Evolutionary conservation across 73 alveolate species (phyloP).

Genomic region (Paramecium sonneborni): DNA sequence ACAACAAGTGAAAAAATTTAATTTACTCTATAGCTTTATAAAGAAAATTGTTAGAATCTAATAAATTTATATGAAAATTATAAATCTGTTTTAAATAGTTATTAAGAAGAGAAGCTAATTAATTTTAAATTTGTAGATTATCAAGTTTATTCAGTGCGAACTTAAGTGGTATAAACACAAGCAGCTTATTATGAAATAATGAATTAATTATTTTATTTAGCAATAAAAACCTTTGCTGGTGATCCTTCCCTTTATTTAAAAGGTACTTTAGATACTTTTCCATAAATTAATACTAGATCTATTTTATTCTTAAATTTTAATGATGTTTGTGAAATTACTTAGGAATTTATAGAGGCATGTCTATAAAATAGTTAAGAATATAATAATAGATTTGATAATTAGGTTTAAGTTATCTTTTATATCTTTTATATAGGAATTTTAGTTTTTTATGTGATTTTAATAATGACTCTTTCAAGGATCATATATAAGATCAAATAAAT

Average conservation of each 20-base stretch:
- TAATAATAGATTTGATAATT: not conserved
- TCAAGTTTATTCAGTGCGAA: not conserved
- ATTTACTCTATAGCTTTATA: not conserved
- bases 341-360: not conserved
- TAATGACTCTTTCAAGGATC: not conserved
- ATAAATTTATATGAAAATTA: not conserved
- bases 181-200: not conserved
- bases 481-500: not conserved
- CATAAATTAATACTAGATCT: not conserved
- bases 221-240: not conserved
- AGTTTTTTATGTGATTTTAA: not conserved
- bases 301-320: not conserved
- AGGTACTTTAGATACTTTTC: not conserved
- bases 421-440: not conserved
- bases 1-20: not conserved
- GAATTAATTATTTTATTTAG: not conserved
- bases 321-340: not conserved
- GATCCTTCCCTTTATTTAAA: not conserved
- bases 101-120: not conserved
- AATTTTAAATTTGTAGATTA: not conserved
- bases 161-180: not conserved
- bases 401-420: not conserved
- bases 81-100: not conserved
- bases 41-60: not conserved
- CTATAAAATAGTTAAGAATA: not conserved